Evolutionary conservation across 1,284 basidiomycete genomes (phyloP), one percentile per base, ranked within the genome.

Genomic region (Trametes sp.): DNA sequence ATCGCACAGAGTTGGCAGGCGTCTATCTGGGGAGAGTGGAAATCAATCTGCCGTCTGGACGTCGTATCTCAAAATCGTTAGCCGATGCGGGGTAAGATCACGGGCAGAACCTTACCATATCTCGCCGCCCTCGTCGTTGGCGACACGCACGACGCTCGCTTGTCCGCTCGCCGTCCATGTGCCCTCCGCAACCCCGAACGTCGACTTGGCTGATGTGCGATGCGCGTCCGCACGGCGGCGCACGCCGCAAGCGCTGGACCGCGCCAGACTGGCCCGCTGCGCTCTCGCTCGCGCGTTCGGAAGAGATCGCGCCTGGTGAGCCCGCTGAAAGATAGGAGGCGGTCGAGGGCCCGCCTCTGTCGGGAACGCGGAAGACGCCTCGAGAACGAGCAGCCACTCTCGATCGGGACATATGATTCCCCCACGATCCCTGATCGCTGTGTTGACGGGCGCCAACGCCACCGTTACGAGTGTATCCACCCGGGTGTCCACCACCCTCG

Each of bases 71-170:
- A n/a, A 46, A 46, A 21, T 36, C 21, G n/a, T 38, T 53, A 59
- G 63, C 59, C 59, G 55, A 54, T 64, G 63, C 50, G 63, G 63
- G 57, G 62, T 54, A 63, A 54, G 52, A 63, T 59, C 57, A 55
- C 38, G 36, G 53, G 38, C 50, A 33, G 51, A 54, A 49, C 42
- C 61, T 63, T 54, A 35, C 13, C 56, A 59, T 59, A 59, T 63
- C 57, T 29, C 23, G 49, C 42, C 50, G 50, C 44, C 41, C 50
- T 61, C 54, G 38, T 46, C 26, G 45, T 36, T 38, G 2, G 51
- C 31, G n/a, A 29, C 50, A 28, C 26, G 9, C 49, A 31, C 14
- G 4, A 6, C 13, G 16, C 14, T 45, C 35, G 49, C 35, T 23
- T 49, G 33, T 48, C 26, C 26, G 24, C 16, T 41, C 16, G 14